A percentile compares a stretch with the other conserved stretches of the same genome.
Conservation (phyloP, 352 stramenopile genomes). For the Globisporangium camurandrum region DNA sequence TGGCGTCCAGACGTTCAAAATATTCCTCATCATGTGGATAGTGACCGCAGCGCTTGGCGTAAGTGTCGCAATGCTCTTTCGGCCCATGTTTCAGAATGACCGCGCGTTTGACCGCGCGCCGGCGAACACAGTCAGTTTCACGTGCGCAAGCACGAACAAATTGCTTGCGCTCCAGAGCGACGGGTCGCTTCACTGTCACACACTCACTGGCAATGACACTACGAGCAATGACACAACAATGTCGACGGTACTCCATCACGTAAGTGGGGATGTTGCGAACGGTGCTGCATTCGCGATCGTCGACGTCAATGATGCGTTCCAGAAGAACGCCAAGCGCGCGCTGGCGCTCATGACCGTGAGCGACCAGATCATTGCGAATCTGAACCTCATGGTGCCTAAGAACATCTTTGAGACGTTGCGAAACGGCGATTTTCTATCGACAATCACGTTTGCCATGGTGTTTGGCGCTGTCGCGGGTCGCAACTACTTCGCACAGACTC, state of each 20-base stretch:
- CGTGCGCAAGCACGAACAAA: slow-evolving; percentile 32
- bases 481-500: slow-evolving; percentile 52
- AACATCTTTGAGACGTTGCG: slow-evolving; percentile 56
- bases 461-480: slow-evolving; percentile 47
- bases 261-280: slow-evolving; percentile 7
- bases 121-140: slow-evolving; percentile 35
- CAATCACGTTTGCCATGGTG: slow-evolving; percentile 67
- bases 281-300: slow-evolving; percentile 26
- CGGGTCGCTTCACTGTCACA: background rate
- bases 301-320: slow-evolving; percentile 42
- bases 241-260: too few relatives aligned
- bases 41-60: slow-evolving; percentile 40
- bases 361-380: slow-evolving; percentile 46
- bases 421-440: slow-evolving; percentile 43
- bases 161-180: slow-evolving; percentile 10
- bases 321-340: slow-evolving; percentile 26
- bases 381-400: slow-evolving; percentile 45
- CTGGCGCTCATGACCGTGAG: slow-evolving; percentile 45
- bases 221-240: background rate
- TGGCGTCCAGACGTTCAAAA: slow-evolving; percentile 48
- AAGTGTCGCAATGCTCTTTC: slow-evolving; percentile 44
- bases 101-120: slow-evolving; percentile 10
- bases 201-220: slow-evolving; percentile 3
- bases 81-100: slow-evolving; percentile 38
- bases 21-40: slow-evolving; percentile 55